phyloP scores from a whole-genome alignment of 208 protist species.

The Naegleria lovaniensis region DNA sequence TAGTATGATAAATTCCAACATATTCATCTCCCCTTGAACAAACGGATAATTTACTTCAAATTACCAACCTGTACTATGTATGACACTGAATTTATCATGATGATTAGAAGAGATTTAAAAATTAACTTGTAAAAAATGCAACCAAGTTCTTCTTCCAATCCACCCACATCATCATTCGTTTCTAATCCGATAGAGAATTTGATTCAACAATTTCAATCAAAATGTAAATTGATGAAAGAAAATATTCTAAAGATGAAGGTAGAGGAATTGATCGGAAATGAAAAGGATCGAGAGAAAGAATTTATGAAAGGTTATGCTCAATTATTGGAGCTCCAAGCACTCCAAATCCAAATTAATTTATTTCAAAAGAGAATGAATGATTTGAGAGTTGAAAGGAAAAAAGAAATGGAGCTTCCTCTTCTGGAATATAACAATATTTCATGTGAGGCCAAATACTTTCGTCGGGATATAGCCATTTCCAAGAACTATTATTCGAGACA shows the following conservation, averaged over 20 bases:
- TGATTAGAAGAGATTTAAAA: no score
- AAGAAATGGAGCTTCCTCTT: not conserved
- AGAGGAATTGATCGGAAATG: not conserved
- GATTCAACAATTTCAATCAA: not conserved
- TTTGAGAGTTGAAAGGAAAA: not conserved
- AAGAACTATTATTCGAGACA: not conserved
- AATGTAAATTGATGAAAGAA: not conserved
- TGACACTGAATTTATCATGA: no score
- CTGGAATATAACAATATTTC: not conserved
- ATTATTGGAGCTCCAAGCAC: not conserved
- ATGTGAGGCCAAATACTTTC: not conserved
- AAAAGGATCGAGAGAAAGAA: not conserved
- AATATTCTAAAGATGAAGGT: not conserved
- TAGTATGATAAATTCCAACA: no score
- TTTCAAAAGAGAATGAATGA: not conserved
- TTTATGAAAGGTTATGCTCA: not conserved
- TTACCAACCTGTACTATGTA: no score
- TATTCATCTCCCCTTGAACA: no score
- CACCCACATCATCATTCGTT: no score
- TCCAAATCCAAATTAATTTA: not conserved
- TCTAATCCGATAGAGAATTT: not conserved
- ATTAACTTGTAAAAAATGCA: no score
- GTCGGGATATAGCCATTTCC: not conserved
- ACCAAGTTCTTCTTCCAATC: no score
- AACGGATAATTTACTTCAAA: no score